A percentile compares a stretch with the other conserved stretches of the same genome.
Evolutionary conservation across 371 early-diverging fungal species (phyloP).

Genomic region (Mortierella sp.): DNA sequence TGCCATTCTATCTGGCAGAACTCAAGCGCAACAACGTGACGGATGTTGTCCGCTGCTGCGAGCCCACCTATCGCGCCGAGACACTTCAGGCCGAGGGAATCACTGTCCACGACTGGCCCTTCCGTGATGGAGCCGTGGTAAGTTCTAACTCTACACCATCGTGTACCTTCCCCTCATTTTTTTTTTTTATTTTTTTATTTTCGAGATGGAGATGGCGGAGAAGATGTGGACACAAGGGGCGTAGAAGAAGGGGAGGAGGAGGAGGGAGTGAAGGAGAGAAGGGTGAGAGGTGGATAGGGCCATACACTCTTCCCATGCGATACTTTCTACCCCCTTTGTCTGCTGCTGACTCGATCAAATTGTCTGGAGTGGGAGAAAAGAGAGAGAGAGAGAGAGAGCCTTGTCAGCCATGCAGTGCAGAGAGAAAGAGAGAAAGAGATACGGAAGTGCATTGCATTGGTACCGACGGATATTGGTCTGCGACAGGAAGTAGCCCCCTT

Average conservation of each 20-base stretch:
- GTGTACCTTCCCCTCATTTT: neutral
- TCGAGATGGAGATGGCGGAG: no score
- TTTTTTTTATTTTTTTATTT: constrained; percentile 6
- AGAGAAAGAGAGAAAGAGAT: neutral
- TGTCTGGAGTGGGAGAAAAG: neutral
- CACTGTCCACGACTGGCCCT: constrained; percentile 79
- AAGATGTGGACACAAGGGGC: no score
- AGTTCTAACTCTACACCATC: constrained; percentile 9
- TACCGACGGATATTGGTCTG: no score
- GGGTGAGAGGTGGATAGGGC: neutral
- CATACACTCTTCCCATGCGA: neutral
- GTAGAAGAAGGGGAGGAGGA: neutral
- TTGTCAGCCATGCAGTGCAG: neutral
- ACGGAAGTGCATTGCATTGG: neutral
- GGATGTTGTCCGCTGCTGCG: constrained; percentile 90
- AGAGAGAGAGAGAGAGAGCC: neutral
- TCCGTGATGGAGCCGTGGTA: constrained; percentile 84
- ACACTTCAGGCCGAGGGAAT: constrained; percentile 74
- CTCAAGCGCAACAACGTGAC: constrained; percentile 77
- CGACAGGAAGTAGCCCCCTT: no score
- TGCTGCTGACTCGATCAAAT: no score
- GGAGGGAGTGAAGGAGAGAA: neutral
- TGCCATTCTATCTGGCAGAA: constrained; percentile 81
- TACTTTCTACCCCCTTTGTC: neutral
- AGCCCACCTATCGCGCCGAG: constrained; percentile 83